A percentile compares a stretch with the other conserved stretches of the same genome.
These are phyloP conservation scores for Colletotrichum sp. DNA, from an alignment of 2,329 filamentous ascomycete genomes.

Conservation along the genomic window DNA sequence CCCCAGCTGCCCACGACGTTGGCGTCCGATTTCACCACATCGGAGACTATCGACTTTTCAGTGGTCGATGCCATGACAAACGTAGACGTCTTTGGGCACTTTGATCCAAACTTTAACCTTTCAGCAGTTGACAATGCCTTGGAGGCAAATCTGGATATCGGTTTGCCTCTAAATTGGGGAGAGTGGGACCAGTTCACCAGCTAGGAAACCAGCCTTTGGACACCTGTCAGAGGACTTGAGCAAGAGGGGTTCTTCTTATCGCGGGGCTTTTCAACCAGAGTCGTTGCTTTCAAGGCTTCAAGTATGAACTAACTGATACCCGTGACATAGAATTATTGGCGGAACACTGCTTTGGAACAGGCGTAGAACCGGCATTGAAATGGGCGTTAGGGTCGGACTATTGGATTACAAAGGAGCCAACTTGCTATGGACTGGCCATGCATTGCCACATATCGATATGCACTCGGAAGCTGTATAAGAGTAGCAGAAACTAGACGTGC, in stretches of 20 bases:
- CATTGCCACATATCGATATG: not conserved
- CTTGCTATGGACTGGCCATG: not conserved
- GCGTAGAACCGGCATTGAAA: not conserved
- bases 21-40: constrained; percentile 24
- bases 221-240: not conserved
- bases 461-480: not conserved
- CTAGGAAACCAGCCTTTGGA: not conserved
- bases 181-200: constrained; percentile 43
- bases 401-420: not conserved
- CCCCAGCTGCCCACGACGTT: not conserved
- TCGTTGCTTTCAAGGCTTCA: not conserved
- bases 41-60: constrained; percentile 41
- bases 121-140: constrained; percentile 59
- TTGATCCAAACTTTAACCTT: constrained; percentile 60
- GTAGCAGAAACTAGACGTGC: not conserved
- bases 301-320: not conserved
- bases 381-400: not conserved
- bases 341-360: not conserved
- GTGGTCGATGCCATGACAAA: constrained; percentile 49
- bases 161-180: constrained; percentile 56
- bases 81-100: constrained; percentile 59
- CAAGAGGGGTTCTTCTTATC: not conserved
- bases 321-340: not conserved
- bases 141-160: constrained; percentile 60
- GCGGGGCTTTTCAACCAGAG: not conserved